phyloP scores from a whole-genome alignment of 2,329 filamentous ascomycete genomes.

The Cercospora sp. region DNA sequence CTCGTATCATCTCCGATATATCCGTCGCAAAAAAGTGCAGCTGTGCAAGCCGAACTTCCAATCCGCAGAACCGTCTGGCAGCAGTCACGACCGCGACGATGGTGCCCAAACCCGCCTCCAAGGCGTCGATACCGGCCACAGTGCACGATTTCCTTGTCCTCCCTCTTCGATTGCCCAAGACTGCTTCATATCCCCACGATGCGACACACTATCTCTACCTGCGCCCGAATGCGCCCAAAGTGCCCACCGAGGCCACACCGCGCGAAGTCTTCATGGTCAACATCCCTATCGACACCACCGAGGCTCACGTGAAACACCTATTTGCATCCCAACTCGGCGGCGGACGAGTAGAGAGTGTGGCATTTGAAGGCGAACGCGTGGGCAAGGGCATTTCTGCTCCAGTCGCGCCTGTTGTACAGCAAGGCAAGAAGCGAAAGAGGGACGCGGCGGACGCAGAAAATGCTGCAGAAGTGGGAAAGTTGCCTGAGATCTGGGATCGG shows the following conservation, averaged over 20 bases:
- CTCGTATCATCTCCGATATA: not conserved
- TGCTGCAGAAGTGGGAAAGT: constrained; percentile 46
- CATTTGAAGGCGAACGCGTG: constrained; percentile 67
- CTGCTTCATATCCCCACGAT: constrained; percentile 62
- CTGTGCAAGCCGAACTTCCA: not conserved
- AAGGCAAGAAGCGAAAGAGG: constrained; percentile 59
- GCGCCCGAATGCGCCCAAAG: constrained; percentile 77
- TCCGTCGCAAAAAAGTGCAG: constrained; percentile 5
- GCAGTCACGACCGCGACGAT: not conserved
- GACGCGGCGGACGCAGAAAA: constrained; percentile 42
- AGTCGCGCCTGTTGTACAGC: constrained; percentile 37
- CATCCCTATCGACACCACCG: constrained; percentile 79
- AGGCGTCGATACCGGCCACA: constrained; percentile 28
- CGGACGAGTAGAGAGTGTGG: constrained; percentile 73
- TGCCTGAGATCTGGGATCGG: constrained; percentile 75
- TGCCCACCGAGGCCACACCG: constrained; percentile 69
- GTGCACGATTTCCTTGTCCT: constrained; percentile 68
- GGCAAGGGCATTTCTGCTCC: constrained; percentile 41
- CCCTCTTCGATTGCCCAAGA: constrained; percentile 64
- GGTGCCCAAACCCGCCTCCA: constrained; percentile 22
- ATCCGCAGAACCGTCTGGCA: not conserved
- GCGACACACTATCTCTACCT: constrained; percentile 84
- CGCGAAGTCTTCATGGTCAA: constrained; percentile 91
- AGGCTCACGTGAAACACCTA: constrained; percentile 71
- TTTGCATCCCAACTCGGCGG: constrained; percentile 74